Base-by-base conservation (phyloP, 768 basidiomycete genomes). In the Boletus rubropictus region DNA sequence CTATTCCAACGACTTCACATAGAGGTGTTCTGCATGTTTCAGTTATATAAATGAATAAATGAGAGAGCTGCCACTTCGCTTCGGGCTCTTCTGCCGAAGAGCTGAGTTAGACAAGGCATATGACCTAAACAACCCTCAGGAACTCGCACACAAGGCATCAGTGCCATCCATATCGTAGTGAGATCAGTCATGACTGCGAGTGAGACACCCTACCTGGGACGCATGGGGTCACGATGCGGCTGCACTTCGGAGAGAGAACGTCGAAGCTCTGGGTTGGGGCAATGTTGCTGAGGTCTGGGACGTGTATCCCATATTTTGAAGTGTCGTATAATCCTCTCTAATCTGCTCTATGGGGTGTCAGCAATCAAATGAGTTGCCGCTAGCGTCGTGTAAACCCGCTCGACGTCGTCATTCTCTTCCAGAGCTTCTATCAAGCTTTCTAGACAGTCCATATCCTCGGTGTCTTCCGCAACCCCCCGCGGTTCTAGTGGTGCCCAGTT, bases 381-480 rank as follows among this genome's bases (percentile, higher is more conserved):
- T 44, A 73, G 49, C 21, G 73, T 79, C 37, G 81, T 81, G 69
- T 77, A 83, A 21, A 85, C 78, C 46, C 72, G 72, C 46, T 78
- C 64, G 11, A 76, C 76, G 57, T 85, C 84, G 44, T 77, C 78
- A 49, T 78, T 67, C 20, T 68, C 76, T 61, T 82, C 80, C 41
- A 86, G 61, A 5, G 69, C 73, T 35, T 76, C 71, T 17, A 82
- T 64, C 18, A 86, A 65, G 10, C 61, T 58, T 27, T 69, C 66
- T 7, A 84, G 58, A 39, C 66, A 69, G 24, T 33, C 48, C 49
- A 20, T 63, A 57, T 51, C 52, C 42, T 69, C 64, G 24, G 64
- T 54, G 7, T 79, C 77, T 22, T 72, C 71, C 9, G 32, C 47
- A 5, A 65, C 61, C 7, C 67, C 68, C 11, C 60, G 55, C 14